Evolutionary conservation across 2,329 filamentous ascomycete genomes (phyloP), one percentile per base, ranked within the genome.

Genomic region (Xylaria sp.): DNA sequence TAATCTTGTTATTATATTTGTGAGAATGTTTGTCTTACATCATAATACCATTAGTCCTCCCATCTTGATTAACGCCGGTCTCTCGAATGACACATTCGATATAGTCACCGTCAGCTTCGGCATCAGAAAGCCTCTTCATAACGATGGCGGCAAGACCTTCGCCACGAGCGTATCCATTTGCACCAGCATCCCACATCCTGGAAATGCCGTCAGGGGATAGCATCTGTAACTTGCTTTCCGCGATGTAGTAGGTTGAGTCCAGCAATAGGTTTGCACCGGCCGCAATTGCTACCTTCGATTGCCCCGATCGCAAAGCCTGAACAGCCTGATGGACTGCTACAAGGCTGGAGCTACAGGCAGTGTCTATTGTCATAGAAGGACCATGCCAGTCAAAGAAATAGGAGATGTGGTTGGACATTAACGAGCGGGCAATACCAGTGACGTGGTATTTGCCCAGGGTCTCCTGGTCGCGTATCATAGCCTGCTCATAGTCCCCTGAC

Each of bases 151-250:
- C 81, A 4, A 85, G 72, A 0, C 83, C 86, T 41, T 88, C 86
- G 0, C 83, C 86, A 0, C 86, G 80, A 2, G 79, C 85, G 68
- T 87, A 88, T 0, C 86, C 86, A 12, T 51, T 10, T 2, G 10
- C 39, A 10, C 3, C 9, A 10, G 39, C 39, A 10, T 41, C 39
- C 39, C 39, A 41, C 39, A 41, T 41, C 10, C 13, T 3, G 9
- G 10, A 41, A n/a, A n/a, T n/a, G n/a, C 10, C 13, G 39, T 41
- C 39, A 10, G 39, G 9, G 5, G 39, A 41, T 15, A 41, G 39
- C 39, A 41, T 41, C 2, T 10, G 10, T 3, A 41, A 10, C 3
- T 41, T 41, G 39, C 39, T 41, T 10, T 41, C 39, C 5, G 39
- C 9, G 9, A 41, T 41, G 9, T 15, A 12, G n/a, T n/a, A n/a